Evolutionary conservation across 2,329 filamentous ascomycete genomes (phyloP).

Genomic region (Diaporthe destruens): DNA sequence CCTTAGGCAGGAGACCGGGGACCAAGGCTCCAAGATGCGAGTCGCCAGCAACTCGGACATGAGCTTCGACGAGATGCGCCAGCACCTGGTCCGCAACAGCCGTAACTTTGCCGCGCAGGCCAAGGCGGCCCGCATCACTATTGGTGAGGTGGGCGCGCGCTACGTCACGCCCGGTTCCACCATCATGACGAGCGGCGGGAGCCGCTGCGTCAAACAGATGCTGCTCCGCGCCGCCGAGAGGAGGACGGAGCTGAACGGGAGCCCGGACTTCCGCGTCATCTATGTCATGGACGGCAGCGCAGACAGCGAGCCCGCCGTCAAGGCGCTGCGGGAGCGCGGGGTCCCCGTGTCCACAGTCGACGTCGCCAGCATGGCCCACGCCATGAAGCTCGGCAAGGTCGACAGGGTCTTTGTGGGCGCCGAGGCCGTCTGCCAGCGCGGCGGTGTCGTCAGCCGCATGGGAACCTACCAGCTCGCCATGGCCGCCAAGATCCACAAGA

Average conservation of each 20-base stretch:
- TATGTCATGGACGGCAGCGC: conserved; percentile 74
- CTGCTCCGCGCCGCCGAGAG: conserved; percentile 80
- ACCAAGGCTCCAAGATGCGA: conserved; percentile 44
- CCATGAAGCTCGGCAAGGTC: conserved; percentile 74
- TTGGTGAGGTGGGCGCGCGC: conserved; percentile 82
- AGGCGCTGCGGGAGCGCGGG: conserved; percentile 76
- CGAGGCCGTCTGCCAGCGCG: conserved; percentile 94
- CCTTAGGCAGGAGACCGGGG: conserved; percentile 65
- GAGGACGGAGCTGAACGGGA: conserved; percentile 63
- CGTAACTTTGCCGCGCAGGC: conserved; percentile 88
- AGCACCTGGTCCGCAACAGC: conserved; percentile 87
- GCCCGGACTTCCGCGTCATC: conserved; percentile 82
- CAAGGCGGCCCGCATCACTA: conserved; percentile 85
- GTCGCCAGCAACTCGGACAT: conserved; percentile 52
- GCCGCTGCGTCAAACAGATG: conserved; percentile 83
- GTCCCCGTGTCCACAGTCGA: conserved; percentile 87
- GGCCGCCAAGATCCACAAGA: conserved; percentile 75
- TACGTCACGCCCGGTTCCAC: conserved; percentile 84
- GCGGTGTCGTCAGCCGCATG: conserved; percentile 89
- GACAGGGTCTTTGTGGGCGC: conserved; percentile 76
- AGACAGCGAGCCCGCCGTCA: conserved; percentile 80
- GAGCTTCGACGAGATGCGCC: conserved; percentile 85
- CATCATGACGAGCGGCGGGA: conserved; percentile 92
- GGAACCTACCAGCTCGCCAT: conserved; percentile 89
- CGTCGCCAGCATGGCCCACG: conserved; percentile 82